These are phyloP conservation scores for Aspergillus ellipticus DNA, from an alignment of 495 filamentous ascomycete species.

Conservation along the genomic window DNA sequence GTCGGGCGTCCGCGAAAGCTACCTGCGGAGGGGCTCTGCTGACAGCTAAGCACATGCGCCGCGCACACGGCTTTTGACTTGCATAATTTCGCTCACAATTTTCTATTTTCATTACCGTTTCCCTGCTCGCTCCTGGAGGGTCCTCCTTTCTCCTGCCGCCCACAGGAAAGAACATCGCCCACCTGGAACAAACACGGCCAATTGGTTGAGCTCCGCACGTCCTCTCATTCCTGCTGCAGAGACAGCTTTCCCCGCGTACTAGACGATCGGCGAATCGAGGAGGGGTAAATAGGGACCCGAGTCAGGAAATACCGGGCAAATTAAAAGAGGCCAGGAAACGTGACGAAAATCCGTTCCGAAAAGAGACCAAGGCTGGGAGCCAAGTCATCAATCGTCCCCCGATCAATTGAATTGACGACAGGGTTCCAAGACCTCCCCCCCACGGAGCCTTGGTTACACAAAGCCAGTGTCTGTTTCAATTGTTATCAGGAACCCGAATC, in stretches of 20 bases:
- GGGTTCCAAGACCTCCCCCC: slow-evolving; percentile 5
- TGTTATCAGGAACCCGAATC: slow-evolving; percentile 36
- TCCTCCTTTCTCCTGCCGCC: slow-evolving; percentile 15
- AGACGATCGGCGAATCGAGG: slow-evolving; percentile 35
- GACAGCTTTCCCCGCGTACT: slow-evolving; percentile 41
- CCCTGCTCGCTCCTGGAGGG: slow-evolving; percentile 6
- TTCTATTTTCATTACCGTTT: slow-evolving; percentile 14
- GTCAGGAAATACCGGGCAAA: slow-evolving; percentile 4
- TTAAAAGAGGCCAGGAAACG: slow-evolving; percentile 11
- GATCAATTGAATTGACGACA: slow-evolving; percentile 11
- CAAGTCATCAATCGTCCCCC: slow-evolving; percentile 14
- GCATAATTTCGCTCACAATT: slow-evolving; percentile 16
- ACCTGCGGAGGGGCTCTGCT: slow-evolving; percentile 25
- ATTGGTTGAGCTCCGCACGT: slow-evolving; percentile 34
- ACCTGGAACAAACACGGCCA: slow-evolving; percentile 17
- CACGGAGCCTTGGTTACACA: slow-evolving; percentile 31
- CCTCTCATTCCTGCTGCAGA: slow-evolving; percentile 30
- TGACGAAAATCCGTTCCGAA: slow-evolving; percentile 16
- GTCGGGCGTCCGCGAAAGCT: slow-evolving; percentile 9
- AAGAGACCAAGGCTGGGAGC: slow-evolving; percentile 7
- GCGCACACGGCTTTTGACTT: slow-evolving; percentile 19
- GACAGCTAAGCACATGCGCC: slow-evolving; percentile 24
- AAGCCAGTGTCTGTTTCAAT: slow-evolving; percentile 35
- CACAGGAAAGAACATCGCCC: slow-evolving; percentile 11
- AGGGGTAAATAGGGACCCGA: slow-evolving; percentile 26